These are phyloP conservation scores for Ottelia alismoides DNA, from an alignment of 106 monocot genomes.

Conservation along the genomic window DNA sequence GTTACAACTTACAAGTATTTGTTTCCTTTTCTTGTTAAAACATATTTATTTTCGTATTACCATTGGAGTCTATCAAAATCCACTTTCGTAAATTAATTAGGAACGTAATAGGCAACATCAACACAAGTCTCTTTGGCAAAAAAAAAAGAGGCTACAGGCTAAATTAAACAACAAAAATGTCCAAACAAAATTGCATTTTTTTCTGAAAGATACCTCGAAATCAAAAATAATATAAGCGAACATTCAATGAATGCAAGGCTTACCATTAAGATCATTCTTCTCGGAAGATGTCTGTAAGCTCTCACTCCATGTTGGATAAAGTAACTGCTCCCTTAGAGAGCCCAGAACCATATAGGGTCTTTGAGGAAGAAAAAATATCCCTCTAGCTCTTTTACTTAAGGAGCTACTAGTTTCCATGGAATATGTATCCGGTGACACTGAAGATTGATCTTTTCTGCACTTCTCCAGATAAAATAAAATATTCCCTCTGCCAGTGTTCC, in stretches of 20 bases:
- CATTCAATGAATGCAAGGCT: not conserved
- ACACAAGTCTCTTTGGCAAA: too few relatives aligned
- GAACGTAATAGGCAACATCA: too few relatives aligned
- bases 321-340: constrained; percentile 76
- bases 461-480: constrained; percentile 46
- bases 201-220: too few relatives aligned
- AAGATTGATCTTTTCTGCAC: constrained; percentile 1
- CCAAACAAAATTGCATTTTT: too few relatives aligned
- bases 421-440: constrained; percentile 11
- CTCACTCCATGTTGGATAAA: constrained; percentile 93
- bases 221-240: too few relatives aligned
- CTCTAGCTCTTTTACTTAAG: constrained; percentile 35
- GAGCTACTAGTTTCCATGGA: constrained; percentile 10
- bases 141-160: too few relatives aligned
- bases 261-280: constrained; percentile 19
- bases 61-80: too few relatives aligned
- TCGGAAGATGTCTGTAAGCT: constrained; percentile 12
- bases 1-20: too few relatives aligned
- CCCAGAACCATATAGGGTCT: constrained; percentile 96
- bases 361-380: constrained; percentile 84
- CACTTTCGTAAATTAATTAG: too few relatives aligned
- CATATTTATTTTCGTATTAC: too few relatives aligned
- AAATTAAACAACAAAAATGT: too few relatives aligned
- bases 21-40: too few relatives aligned
- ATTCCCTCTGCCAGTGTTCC: constrained; percentile 63